Evolutionary conservation across 116 monocot genomes (phyloP), one percentile per base, ranked within the genome.

Genomic region (Thalassia testudinum): DNA sequence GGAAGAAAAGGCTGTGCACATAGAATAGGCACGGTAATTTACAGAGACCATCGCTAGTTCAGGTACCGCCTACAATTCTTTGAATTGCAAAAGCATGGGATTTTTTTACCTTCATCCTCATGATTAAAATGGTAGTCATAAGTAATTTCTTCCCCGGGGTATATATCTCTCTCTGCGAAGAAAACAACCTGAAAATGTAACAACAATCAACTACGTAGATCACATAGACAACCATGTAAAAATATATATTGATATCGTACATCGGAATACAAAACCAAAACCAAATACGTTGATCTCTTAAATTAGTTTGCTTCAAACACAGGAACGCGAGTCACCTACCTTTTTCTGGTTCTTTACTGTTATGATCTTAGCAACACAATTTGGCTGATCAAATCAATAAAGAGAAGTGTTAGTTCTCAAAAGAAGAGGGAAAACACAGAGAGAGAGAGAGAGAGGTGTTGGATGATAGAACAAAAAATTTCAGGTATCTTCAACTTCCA

Each of bases 101-200:
- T 87, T 50, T 81, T 93, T 49, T 87, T 56, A n/a, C 87, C 93
- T 80, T 93, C 87, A 57, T 93, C 87, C 59, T 93, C 93, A 21
- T 65, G 70, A 60, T 83, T 93, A 43, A 93, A 93, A 69, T 93
- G 80, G 49, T 93, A 93, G 24, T 93, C 93, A 22, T 93, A 93
- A 2, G 93, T 87, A 26, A 93, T 81, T 67, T 93, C 93, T 55
- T 93, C 93, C 25, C 93, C 93, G 8, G 93, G 84, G 26, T 84
- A 72, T 66, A 93, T 84, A 49, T 93, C 84, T 57, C 93, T 83
- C 64, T 75, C 81, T 0, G 93, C 93, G 42, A 87, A 83, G 78
- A 93, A 93, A 20, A 93, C 74, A 11, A 93, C 93, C 91, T 91
- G 74, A 22, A 66, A n/a, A 43, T 15, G 24, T 50, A 45, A 5